phyloP scores from a whole-genome alignment of 345 rosid species.

The Clarkia xantiana region DNA sequence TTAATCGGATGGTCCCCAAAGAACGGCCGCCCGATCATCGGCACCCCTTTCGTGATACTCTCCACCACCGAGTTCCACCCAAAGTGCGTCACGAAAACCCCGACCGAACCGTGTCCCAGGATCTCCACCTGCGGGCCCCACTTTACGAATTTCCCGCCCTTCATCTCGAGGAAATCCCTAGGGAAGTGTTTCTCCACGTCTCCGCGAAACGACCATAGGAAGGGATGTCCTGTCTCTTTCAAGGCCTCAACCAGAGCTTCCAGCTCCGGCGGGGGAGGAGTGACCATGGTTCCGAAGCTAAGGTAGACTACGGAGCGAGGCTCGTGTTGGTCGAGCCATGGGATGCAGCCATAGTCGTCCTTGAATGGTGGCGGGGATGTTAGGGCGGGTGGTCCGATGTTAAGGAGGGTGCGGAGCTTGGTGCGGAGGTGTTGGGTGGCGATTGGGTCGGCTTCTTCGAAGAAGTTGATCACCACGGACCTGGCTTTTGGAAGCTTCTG shows the following conservation, averaged over 20 bases:
- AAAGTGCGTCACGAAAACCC: not conserved
- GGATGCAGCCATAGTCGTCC: constrained; percentile 31
- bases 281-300: constrained; percentile 36
- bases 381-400: constrained; percentile 26
- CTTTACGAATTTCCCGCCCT: not conserved
- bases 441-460: constrained; percentile 22
- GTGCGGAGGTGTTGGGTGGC: constrained; percentile 16
- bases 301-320: constrained; percentile 34
- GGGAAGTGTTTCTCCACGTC: not conserved
- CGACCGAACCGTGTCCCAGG: not conserved
- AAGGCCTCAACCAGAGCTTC: constrained; percentile 31
- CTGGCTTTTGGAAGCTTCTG: constrained; percentile 19
- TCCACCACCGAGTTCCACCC: not conserved
- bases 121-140: not conserved
- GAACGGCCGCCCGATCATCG: not conserved
- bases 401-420: constrained; percentile 16
- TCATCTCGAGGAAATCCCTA: not conserved
- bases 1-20: not conserved
- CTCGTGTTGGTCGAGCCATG: constrained; percentile 33
- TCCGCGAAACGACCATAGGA: constrained; percentile 45
- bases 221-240: constrained; percentile 20
- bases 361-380: constrained; percentile 9
- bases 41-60: not conserved
- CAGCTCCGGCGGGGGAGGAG: constrained; percentile 27
- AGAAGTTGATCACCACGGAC: constrained; percentile 21